A percentile compares a stretch with the other conserved stretches of the same genome.
phyloP scores from a whole-genome alignment of 306 rosid species.

The Cicer chorassanicum region DNA sequence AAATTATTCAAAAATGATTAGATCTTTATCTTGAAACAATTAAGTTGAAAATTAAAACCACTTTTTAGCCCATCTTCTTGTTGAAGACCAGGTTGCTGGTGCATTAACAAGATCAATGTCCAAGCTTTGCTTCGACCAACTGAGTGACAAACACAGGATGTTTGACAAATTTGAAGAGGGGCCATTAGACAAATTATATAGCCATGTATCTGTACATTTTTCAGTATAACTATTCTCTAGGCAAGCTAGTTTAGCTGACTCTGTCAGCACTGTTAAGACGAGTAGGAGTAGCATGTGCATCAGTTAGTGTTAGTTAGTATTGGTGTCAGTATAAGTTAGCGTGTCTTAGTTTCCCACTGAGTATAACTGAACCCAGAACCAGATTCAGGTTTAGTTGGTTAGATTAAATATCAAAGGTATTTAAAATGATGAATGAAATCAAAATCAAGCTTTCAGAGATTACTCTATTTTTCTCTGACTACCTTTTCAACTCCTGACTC shows the following conservation, averaged over 20 bases:
- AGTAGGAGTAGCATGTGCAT: not conserved
- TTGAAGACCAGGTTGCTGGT: too few species aligned
- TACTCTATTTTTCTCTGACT: not conserved
- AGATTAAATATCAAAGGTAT: not conserved
- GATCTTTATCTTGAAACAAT: too few species aligned
- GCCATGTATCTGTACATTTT: not conserved
- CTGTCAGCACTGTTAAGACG: not conserved
- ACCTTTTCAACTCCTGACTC: not conserved
- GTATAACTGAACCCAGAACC: not conserved
- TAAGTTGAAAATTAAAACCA: too few species aligned
- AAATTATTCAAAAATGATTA: too few species aligned
- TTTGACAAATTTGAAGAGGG: too few species aligned
- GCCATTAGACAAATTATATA: too few species aligned
- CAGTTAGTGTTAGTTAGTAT: not conserved
- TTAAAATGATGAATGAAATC: conserved; percentile 1
- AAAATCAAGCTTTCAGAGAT: conserved; percentile 2
- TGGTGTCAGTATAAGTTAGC: not conserved
- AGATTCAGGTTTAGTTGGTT: not conserved
- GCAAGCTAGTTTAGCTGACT: not conserved
- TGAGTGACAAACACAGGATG: too few species aligned
- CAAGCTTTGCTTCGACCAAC: too few species aligned
- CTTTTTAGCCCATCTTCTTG: too few species aligned
- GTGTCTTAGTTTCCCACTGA: not conserved
- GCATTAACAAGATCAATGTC: too few species aligned
- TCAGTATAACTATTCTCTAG: not conserved